Base-by-base conservation (phyloP, 306 rosid genomes). In the peach (Prunus persica) region DNA sequence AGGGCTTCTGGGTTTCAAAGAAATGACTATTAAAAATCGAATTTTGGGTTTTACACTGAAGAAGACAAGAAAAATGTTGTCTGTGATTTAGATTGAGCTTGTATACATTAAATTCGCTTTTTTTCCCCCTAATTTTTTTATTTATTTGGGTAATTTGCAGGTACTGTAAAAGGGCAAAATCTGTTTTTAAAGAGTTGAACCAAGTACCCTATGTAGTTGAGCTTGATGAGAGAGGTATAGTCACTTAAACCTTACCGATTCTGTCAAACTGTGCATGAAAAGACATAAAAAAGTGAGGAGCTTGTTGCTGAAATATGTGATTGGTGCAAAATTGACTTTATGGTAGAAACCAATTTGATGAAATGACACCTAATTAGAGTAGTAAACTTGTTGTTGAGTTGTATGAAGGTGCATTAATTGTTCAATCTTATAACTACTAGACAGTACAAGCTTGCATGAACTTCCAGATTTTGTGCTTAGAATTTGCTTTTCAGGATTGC, bases 151-250 rank as follows among this genome's bases (percentile, higher is more conserved):
- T 75, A 18, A 25, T 52, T 73, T 83, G 65, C 82, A 94, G 98
- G 80, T 94, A 94, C 76, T 94, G 98, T 79, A 85, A 32, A 77
- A 92, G 81, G 85, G 98, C 97, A 18, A 94, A 94, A 82, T 83
- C 87, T 62, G 94, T 90, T 76, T 94, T 94, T 84, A 82, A 92
- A 82, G 92, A 92, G 80, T 83, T 94, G 86, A 82, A 84, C 50
- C 93, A 89, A 83, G 87, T 70, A 22, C 89, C 98, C 11, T 74
- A 84, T 88, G 92, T 94, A 66, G 88, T 94, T 78, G 98, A 94
- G 88, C 96, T 94, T 76, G 95, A 94, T 77, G 93, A 83, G 81
- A 94, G 96, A 86, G 93, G 98, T 93, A 88, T 47, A 25, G 52
- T 50, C 50, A 11, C 65, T 83, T 76, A 8, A 13, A 49, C 27